Evolutionary conservation across 371 early-diverging fungal genomes (phyloP), one percentile per base, ranked within the genome.

Genomic region (Encephalitozoon cuniculi): DNA sequence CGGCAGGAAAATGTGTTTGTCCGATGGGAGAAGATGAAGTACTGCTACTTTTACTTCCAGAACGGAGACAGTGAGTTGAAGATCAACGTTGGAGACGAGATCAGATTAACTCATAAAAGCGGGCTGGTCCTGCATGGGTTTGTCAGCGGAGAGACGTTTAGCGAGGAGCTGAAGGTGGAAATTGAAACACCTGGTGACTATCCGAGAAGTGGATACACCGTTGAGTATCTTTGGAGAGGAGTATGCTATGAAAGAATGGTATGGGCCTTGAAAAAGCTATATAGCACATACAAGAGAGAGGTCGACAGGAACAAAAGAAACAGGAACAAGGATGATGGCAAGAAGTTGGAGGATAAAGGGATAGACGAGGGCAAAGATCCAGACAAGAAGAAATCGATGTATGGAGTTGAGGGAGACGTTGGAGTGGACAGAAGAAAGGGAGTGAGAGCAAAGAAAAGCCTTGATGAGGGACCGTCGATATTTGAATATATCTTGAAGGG

Each of bases 171-270:
- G 37, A 91, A 92, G 86, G 91, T 90, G 82, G 85, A 90, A 41
- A 92, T 91, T 55, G 87, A 87, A 23, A 88, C 89, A 43, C 88
- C 89, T 6, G 94, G 94, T 2, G 86, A 89, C 11, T 88, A 91
- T 18, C 91, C 91, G 79, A 90, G 91, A n/a, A 90, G 89, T 81
- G 92, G 92, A 80, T 95, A 94, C 79, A 89, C 91, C 2, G 91
- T 96, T n/a, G 95, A 96, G 74, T 95, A 93, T 87, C 93, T 97
- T 9, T 97, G 96, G 96, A 94, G 95, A 83, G 90, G 93, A 11
- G 92, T 92, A 0, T 91, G 92, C 28, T 97, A 93, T 84, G 94
- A 95, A 79, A 72, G 78, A 64, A 78, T 78, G 78, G 53, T 41
- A 25, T 72, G 68, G 65, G 78, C 78, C 12, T 25, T 78, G 1